Evolutionary conservation across 176 grass and related monocot species (phyloP), one percentile per base, ranked within the genome.

Genomic region (Cenchrus purpureus): DNA sequence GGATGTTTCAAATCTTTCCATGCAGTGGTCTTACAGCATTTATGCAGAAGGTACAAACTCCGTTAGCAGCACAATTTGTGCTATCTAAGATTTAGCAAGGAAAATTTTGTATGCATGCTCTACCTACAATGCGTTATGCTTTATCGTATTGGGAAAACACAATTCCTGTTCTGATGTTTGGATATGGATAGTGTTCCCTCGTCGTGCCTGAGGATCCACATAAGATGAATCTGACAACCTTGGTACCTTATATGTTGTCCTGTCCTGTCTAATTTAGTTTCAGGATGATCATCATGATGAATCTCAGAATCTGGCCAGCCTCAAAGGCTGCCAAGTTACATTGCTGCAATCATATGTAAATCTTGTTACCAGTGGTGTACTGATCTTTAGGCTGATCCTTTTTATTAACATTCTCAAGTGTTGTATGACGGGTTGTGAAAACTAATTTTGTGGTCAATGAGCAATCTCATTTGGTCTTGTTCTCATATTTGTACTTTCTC

Each of bases 11-110:
- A 96, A 88, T 48, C 74, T 96, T 84, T 92, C 81, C 40, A 88
- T 92, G 78, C 88, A 87, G 34, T 99, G 97, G 97, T 94, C 93
- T 32, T 96, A 96, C 84, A 94, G 84, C 67, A 84, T 99, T 81
- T 89, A 89, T 60, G 90, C 87, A 19, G 93, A 99, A 92, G 97
- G 97, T 98, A 86, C 64, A 74, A 60, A 83, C 56, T 74, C 32
- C 10, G 8, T 8, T 59, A 51, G 44, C 52, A 73, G 60, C 40
- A 58, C 55, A 78, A 22, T 85, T 22, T 82, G 10, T 65, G 46
- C 12, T n/a, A 73, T 50, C 6, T 64, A 45, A 45, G 40, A 55
- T 66, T 72, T 73, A 82, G 1, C 68, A 51, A 66, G 66, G 12
- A 4, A 55, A 79, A 43, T 32, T 40, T 40, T 62, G 1, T 71